Conservation (phyloP, 495 filamentous ascomycete genomes). For the Astrocystis sublimbata region DNA sequence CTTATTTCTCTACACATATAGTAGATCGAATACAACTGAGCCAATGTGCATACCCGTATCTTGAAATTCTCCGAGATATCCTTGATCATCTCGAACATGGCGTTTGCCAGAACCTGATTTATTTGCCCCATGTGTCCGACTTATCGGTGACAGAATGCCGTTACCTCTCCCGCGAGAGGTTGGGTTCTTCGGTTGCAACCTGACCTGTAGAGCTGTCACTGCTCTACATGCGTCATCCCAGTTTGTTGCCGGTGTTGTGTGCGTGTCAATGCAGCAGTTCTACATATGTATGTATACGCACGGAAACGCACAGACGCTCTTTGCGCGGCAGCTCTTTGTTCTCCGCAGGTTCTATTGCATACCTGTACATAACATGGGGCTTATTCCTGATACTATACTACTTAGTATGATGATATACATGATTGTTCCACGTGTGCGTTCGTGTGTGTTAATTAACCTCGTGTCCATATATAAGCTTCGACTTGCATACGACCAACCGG, state of each 20-base stretch:
- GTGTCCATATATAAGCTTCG: no score
- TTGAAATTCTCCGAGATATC: neutral
- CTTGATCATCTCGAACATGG: neutral
- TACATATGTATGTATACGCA: no score
- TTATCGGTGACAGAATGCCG: no score
- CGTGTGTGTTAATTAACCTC: no score
- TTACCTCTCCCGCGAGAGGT: neutral
- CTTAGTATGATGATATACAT: no score
- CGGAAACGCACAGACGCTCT: conserved; percentile 2
- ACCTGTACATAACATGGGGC: neutral
- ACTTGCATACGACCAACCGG: no score
- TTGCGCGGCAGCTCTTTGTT: no score
- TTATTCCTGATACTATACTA: no score
- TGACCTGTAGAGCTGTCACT: neutral
- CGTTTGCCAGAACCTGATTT: neutral
- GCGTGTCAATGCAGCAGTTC: conserved; percentile 6
- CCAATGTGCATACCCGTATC: neutral
- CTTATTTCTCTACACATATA: no score
- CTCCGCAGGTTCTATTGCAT: neutral
- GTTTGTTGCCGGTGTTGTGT: neutral
- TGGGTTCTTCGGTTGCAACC: neutral
- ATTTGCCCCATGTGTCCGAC: neutral
- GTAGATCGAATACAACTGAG: neutral
- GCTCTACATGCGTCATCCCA: neutral
- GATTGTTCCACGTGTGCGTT: no score